Evolutionary conservation across 768 basidiomycete species (phyloP), one percentile per base, ranked within the genome.

Genomic region (Hemileccinum rubropunctum): DNA sequence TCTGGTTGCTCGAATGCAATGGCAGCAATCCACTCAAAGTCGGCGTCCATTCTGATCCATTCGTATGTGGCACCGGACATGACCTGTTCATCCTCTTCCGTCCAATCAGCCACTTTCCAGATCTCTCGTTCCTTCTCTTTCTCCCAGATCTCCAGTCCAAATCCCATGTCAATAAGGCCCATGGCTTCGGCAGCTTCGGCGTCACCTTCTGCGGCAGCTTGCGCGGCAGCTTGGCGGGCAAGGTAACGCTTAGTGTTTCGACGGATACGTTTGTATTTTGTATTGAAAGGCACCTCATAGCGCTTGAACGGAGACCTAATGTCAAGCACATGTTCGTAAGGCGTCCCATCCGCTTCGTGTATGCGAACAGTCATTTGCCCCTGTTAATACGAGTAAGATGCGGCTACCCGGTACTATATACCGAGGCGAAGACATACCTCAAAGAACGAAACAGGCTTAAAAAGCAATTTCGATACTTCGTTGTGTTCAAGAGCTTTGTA

Each of bases 321-420:
- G 64, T 97, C 93, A 36, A 99, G 76, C 20, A 99, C 92, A 64
- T 99, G 97, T 66, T 99, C 97, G 64, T 98, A 98, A 1, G 97
- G 95, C 33, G 97, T 98, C 3, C 95, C 97, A 65, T 99, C 97
- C 1, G 95, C 97, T 75, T 99, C 97, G 62, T 98, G 95, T 45
- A 98, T 97, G 27, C 97, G 91, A 51, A 99, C 88, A 23, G 97
- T 98, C 88, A 99, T 92, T 76, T 94, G 91, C 15, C 97, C 97
- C 84, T 93, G 23, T 50, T 18, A 15, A 45, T 20, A 35, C 23
- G 27, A 27, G 47, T 62, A 27, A 58, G 52, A 45, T n/a, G 14
- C n/a, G 30, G 6, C 10, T n/a, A 40, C n/a, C 37, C 26, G n/a
- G 14, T 48, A 35, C 36, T 23, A 18, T 32, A 39, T 21, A 20